phyloP scores from a whole-genome alignment of 1,284 basidiomycete species.

The Vanrija humicola region DNA sequence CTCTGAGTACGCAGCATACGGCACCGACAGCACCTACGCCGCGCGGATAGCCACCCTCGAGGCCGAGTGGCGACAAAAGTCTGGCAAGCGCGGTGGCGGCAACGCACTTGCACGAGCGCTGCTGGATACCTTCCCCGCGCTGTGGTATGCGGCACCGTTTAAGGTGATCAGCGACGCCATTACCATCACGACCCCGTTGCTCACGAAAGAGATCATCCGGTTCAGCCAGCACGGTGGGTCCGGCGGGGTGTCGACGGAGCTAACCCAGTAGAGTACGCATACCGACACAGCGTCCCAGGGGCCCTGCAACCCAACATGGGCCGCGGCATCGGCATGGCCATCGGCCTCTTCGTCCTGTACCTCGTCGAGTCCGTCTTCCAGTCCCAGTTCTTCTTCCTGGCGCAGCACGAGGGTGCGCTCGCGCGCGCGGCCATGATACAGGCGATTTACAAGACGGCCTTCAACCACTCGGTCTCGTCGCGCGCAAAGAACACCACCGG shows the following conservation, averaged over 20 bases:
- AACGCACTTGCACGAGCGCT: background rate
- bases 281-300: background rate
- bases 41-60: background rate
- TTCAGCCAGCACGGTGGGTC: background rate
- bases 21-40: background rate
- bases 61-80: background rate
- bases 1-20: background rate
- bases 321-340: slow-evolving; percentile 15
- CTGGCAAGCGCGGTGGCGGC: background rate
- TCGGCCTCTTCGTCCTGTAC: slow-evolving; percentile 16
- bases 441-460: slow-evolving; percentile 70
- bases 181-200: background rate
- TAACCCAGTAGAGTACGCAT: too few relatives aligned
- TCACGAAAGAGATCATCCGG: background rate
- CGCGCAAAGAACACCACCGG: slow-evolving; percentile 69
- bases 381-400: too few relatives aligned
- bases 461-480: slow-evolving; percentile 66
- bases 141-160: background rate
- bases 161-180: background rate
- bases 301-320: slow-evolving; percentile 3
- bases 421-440: slow-evolving; percentile 77
- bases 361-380: too few relatives aligned
- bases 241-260: too few relatives aligned
- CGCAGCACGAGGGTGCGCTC: slow-evolving; percentile 42
- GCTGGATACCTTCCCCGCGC: background rate